These are phyloP conservation scores for Monosporascus sp. DNA, from an alignment of 2,329 filamentous ascomycete genomes.

Conservation along the genomic window DNA sequence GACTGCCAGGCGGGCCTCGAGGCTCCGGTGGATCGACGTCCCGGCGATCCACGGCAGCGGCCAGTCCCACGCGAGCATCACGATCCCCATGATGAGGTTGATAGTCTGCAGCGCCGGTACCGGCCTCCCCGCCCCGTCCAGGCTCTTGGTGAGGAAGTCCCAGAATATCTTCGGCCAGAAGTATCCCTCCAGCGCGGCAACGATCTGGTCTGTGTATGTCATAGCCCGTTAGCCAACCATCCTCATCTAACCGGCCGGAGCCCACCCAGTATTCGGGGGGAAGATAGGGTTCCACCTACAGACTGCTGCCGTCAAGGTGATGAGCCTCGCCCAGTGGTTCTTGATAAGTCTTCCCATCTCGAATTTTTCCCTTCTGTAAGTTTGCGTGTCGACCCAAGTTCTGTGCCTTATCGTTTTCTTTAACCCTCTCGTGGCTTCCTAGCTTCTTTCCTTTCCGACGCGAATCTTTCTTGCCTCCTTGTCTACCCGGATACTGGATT, in stretches of 20 bases:
- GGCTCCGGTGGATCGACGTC: constrained; percentile 72
- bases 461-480: constrained; percentile 2
- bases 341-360: constrained; percentile 97
- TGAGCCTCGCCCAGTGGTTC: constrained; percentile 97
- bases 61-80: constrained; percentile 86
- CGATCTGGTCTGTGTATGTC: constrained; percentile 70
- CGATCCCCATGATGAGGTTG: constrained; percentile 76
- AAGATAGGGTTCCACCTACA: constrained; percentile 31
- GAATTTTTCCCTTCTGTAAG: constrained; percentile 15
- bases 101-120: constrained; percentile 84
- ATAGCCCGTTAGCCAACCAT: constrained; percentile 19
- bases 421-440: background rate
- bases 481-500: background rate
- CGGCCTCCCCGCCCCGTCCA: constrained; percentile 81
- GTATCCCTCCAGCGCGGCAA: constrained; percentile 76
- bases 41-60: constrained; percentile 75
- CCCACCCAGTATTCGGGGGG: too few species aligned
- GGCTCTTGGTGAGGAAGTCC: constrained; percentile 89
- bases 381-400: constrained; percentile 1
- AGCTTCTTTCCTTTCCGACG: constrained; percentile 8
- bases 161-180: constrained; percentile 99
- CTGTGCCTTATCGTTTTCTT: constrained; percentile 6
- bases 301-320: constrained; percentile 74
- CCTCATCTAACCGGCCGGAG: background rate
- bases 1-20: constrained; percentile 78